phyloP scores from a whole-genome alignment of 2,329 filamentous ascomycete species.

The Ambrosiella cleistominuta region DNA sequence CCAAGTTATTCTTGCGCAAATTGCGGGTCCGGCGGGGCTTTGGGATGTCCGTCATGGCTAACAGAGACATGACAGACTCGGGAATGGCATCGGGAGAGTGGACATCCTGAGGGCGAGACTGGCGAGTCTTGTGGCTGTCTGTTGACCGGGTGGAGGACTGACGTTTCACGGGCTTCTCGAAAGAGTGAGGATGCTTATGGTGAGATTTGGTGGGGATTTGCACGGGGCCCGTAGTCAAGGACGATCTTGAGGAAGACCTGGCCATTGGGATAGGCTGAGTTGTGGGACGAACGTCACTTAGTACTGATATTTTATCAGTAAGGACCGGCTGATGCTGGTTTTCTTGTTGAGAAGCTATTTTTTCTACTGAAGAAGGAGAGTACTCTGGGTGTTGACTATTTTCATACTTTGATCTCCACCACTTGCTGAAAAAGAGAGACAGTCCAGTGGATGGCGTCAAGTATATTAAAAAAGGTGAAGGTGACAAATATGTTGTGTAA shows the following conservation, averaged over 20 bases:
- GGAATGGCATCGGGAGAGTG: constrained; percentile 38
- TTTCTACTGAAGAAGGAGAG: constrained; percentile 1
- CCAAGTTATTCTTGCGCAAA: constrained; percentile 24
- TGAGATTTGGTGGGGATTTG: constrained; percentile 30
- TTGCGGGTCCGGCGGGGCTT: constrained; percentile 20
- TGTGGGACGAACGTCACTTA: background rate
- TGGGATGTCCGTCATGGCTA: constrained; percentile 45
- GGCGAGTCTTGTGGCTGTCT: constrained; percentile 15
- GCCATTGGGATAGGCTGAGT: constrained; percentile 7
- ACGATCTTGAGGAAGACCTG: constrained; percentile 12
- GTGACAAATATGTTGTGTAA: constrained; percentile 1
- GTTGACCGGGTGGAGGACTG: constrained; percentile 21
- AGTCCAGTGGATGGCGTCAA: constrained; percentile 1
- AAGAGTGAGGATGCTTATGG: background rate
- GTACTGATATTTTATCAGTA: constrained; percentile 4
- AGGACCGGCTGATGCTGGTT: background rate
- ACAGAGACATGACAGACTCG: constrained; percentile 40
- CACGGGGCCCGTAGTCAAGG: constrained; percentile 30
- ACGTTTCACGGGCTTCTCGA: constrained; percentile 4
- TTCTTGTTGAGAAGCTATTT: background rate
- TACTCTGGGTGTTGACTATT: constrained; percentile 12
- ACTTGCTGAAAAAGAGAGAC: constrained; percentile 5
- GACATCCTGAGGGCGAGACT: constrained; percentile 21
- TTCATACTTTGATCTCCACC: constrained; percentile 13
- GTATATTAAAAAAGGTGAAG: background rate